Evolutionary conservation across 2,329 filamentous ascomycete species (phyloP).

Genomic region (Colletotrichum brevisporum): DNA sequence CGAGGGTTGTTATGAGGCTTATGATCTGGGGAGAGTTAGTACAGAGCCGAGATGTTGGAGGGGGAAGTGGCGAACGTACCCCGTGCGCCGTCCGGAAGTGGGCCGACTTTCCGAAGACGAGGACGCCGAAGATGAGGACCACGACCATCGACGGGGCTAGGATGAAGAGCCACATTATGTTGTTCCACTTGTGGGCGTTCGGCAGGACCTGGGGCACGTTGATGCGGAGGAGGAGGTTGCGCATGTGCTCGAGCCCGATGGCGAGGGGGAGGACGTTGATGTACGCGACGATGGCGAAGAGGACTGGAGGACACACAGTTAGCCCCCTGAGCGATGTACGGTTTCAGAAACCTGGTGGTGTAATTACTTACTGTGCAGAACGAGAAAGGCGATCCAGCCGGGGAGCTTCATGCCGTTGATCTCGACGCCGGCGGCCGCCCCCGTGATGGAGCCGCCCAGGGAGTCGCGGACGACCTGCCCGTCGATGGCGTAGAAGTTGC

Average conservation of each 20-base stretch:
- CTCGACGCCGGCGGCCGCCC: conserved; percentile 43
- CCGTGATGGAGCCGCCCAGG: conserved; percentile 39
- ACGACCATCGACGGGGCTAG: conserved; percentile 45
- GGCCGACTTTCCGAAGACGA: conserved; percentile 42
- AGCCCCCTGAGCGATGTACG: neutral
- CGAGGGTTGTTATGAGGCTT: conserved; percentile 46
- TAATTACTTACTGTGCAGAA: conserved; percentile 47
- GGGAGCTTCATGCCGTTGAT: conserved; percentile 41
- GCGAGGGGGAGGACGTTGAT: conserved; percentile 47
- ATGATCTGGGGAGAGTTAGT: conserved; percentile 44
- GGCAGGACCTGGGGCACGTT: conserved; percentile 43
- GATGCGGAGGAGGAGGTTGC: conserved; percentile 46
- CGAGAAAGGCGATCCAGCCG: conserved; percentile 42
- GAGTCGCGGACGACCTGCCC: conserved; percentile 42
- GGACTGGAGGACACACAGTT: conserved; percentile 37
- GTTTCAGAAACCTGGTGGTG: neutral
- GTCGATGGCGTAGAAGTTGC: conserved; percentile 48
- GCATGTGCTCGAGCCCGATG: conserved; percentile 46
- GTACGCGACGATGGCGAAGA: conserved; percentile 45
- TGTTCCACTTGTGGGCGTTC: conserved; percentile 44
- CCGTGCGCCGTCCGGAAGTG: conserved; percentile 50
- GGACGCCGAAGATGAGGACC: conserved; percentile 47
- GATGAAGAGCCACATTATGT: conserved; percentile 46
- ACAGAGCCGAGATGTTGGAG: rapidly evolving
- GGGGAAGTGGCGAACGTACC: conserved; percentile 41